These are phyloP conservation scores for Sclerotinia sclerotiorum DNA, from an alignment of 2,329 filamentous ascomycete species.

Conservation along the genomic window DNA sequence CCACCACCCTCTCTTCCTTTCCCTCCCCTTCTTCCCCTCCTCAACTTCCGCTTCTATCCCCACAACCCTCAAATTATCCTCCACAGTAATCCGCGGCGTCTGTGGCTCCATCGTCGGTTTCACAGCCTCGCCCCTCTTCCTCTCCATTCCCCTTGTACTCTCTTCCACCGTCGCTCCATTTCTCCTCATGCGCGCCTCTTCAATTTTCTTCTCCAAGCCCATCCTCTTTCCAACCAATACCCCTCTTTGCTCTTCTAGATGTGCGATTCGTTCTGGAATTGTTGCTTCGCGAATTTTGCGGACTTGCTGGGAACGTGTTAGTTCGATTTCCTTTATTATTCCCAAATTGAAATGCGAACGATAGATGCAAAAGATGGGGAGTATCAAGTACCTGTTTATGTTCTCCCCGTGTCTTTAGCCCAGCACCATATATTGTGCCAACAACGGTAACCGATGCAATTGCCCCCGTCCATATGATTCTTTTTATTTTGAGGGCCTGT, in stretches of 20 bases:
- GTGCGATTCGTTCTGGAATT: slow-evolving; percentile 54
- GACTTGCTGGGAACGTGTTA: slow-evolving; percentile 41
- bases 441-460: slow-evolving; percentile 57
- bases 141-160: slow-evolving; percentile 40
- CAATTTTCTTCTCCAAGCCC: slow-evolving; percentile 57
- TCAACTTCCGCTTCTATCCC: background rate
- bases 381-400: slow-evolving; percentile 47
- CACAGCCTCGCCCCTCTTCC: slow-evolving; percentile 25
- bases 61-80: slow-evolving; percentile 16
- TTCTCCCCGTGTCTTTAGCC: slow-evolving; percentile 55
- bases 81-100: background rate
- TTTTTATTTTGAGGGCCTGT: slow-evolving; percentile 43
- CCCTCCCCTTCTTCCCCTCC: slow-evolving; percentile 2
- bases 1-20: slow-evolving; percentile 16
- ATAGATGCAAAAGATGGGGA: background rate
- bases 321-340: background rate
- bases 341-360: too few relatives aligned
- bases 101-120: background rate
- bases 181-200: slow-evolving; percentile 47
- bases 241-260: slow-evolving; percentile 51
- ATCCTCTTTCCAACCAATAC: slow-evolving; percentile 51
- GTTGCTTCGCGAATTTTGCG: slow-evolving; percentile 51
- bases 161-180: slow-evolving; percentile 44
- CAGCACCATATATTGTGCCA: slow-evolving; percentile 60
- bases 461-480: slow-evolving; percentile 54